These are phyloP conservation scores for Botrytis squamosa DNA, from an alignment of 2,329 filamentous ascomycete species.

Conservation along the genomic window DNA sequence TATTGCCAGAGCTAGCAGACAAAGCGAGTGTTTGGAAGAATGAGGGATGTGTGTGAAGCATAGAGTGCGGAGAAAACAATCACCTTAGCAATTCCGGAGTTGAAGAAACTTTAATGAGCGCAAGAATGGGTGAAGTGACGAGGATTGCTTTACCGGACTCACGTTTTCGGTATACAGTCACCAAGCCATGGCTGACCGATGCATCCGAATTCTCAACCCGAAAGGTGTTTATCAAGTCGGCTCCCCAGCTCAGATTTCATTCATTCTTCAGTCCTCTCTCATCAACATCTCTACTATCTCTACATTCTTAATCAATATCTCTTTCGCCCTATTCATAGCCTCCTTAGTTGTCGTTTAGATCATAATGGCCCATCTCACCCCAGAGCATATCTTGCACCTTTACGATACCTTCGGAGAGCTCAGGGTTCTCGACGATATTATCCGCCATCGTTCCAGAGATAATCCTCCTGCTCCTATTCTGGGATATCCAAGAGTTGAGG, in stretches of 20 bases:
- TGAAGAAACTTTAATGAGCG: not conserved
- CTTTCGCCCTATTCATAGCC: constrained; percentile 9
- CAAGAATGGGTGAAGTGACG: not conserved
- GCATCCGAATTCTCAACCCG: not conserved
- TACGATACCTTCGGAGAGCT: constrained; percentile 24
- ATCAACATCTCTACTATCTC: not conserved
- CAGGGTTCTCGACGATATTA: constrained; percentile 28
- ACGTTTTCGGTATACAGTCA: constrained; percentile 11
- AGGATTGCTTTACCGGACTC: constrained; percentile 5
- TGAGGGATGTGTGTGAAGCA: not conserved
- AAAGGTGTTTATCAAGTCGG: constrained; percentile 18
- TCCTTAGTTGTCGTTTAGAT: constrained; percentile 11
- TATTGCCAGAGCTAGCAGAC: not conserved
- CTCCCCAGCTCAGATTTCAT: not conserved
- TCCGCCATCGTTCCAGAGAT: constrained; percentile 26
- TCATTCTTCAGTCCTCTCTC: constrained; percentile 7
- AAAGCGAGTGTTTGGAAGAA: not conserved
- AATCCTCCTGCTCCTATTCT: constrained; percentile 27
- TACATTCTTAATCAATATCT: not conserved
- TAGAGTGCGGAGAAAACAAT: not conserved
- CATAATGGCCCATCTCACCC: constrained; percentile 23
- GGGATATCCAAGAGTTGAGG: constrained; percentile 27
- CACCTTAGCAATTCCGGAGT: not conserved
- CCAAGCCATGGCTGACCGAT: constrained; percentile 5
- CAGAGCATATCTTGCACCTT: constrained; percentile 21